Percentiles rank a stretch among this genome's conserved stretches.
phyloP scores from a whole-genome alignment of 176 grass and related monocot species.

The Triticum aestivum region IWGSC_CS_RefSeq_v2.1 NC_057812.1:364305150-364305649 shows the following conservation, averaged over 20 bases:
- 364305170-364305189: background rate
- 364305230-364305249: background rate
- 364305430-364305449: background rate
- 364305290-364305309: background rate
- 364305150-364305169: background rate
- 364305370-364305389: background rate
- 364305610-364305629: background rate
- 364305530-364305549: background rate
- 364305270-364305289: background rate
- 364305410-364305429: background rate
- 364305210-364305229: conserved; percentile 8
- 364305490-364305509: background rate
- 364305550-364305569: background rate
- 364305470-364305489: background rate
- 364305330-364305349: background rate
- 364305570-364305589: background rate
- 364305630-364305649: background rate
- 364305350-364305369: background rate
- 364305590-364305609: background rate
- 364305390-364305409: background rate
- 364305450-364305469: background rate
- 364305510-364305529: background rate
- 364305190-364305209: conserved; percentile 1
- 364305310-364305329: background rate
- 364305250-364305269: background rate